phyloP scores from a whole-genome alignment of 257 asterid genomes.

The Leptodermis oblonga region DNA sequence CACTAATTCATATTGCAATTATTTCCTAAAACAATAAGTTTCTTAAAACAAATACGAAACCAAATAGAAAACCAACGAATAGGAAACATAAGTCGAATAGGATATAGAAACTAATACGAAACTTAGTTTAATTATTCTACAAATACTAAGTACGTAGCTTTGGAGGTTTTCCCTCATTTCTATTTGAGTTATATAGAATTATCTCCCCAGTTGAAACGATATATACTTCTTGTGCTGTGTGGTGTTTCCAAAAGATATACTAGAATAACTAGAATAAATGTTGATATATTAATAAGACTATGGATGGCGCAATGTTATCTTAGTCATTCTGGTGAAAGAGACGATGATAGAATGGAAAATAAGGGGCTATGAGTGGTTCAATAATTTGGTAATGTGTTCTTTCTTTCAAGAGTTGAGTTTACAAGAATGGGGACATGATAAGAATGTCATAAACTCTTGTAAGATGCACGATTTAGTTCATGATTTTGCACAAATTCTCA shows the following conservation, averaged over 20 bases:
- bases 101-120: too few relatives aligned
- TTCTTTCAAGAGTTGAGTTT: neutral
- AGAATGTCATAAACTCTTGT: neutral
- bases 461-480: slow-evolving; percentile 2
- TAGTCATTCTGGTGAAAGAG: neutral
- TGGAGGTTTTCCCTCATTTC: neutral
- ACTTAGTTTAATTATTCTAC: too few relatives aligned
- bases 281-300: neutral
- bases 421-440: neutral
- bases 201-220: neutral
- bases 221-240: neutral
- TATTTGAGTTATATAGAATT: neutral
- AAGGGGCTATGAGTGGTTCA: neutral
- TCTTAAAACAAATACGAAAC: too few relatives aligned
- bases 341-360: neutral
- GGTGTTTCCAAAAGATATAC: neutral
- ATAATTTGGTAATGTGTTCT: neutral
- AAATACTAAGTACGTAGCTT: too few relatives aligned
- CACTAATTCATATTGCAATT: too few relatives aligned
- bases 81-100: too few relatives aligned
- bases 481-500: slow-evolving; percentile 7
- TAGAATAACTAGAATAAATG: neutral
- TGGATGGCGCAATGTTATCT: slow-evolving; percentile 5
- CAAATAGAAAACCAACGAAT: too few relatives aligned
- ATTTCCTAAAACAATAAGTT: too few relatives aligned